phyloP scores from a whole-genome alignment of 1,284 basidiomycete genomes.

The Cryptococcus maquisensis region DNA sequence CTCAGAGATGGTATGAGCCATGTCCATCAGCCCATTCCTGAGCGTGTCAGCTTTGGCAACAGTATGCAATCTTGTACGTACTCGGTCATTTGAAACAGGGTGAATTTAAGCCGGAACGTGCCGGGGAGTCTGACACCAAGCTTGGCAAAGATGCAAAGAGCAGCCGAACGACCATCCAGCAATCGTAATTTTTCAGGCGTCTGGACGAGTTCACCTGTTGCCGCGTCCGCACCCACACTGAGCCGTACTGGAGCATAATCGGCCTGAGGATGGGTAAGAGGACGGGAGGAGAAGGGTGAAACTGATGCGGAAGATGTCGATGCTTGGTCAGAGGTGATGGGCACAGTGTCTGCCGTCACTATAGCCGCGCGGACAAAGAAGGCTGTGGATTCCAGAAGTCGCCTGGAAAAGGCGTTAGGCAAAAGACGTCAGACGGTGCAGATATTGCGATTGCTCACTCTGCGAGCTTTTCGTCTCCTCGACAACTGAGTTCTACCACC shows the following conservation, averaged over 20 bases:
- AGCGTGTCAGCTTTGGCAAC: background rate
- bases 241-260: conserved; percentile 40
- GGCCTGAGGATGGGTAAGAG: background rate
- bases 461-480: conserved; percentile 12
- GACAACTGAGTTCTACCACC: conserved; percentile 38
- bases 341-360: conserved; percentile 4
- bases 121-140: conserved; percentile 48
- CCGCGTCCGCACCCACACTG: conserved; percentile 44
- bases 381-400: conserved; percentile 32
- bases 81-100: conserved; percentile 43
- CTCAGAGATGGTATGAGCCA: conserved; percentile 40
- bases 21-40: conserved; percentile 34
- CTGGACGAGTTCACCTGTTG: conserved; percentile 47
- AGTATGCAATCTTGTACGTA: conserved; percentile 21
- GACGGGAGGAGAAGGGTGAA: conserved; percentile 7
- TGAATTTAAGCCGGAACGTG: conserved; percentile 45
- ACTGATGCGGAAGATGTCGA: background rate
- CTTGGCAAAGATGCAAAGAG: conserved; percentile 49
- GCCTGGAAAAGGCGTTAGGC: conserved; percentile 11
- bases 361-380: conserved; percentile 43
- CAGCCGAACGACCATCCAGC: conserved; percentile 36
- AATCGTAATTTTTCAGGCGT: conserved; percentile 45
- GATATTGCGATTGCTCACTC: conserved; percentile 5
- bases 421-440: background rate
- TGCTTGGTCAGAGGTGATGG: background rate